Evolutionary conservation across 2,329 filamentous ascomycete genomes (phyloP), one percentile per base, ranked within the genome.

Genomic region (Botrytis porri): DNA sequence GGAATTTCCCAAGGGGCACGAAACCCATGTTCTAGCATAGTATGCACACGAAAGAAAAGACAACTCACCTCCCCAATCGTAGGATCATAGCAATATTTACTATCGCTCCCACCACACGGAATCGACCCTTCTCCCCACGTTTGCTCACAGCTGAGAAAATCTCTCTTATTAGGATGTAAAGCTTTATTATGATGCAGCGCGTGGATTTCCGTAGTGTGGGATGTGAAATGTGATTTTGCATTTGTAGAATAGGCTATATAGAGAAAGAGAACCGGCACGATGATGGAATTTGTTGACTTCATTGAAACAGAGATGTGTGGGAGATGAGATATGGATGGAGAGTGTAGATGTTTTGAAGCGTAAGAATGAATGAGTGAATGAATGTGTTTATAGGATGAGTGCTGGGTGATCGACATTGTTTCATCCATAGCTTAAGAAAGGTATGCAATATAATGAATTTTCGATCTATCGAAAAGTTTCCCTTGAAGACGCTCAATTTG

Each of bases 11-110:
- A 62, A 41, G 37, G 25, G 16, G 25, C 7, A 20, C 14, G 6
- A 16, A 14, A 16, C 14, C 4, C 22, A 25, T 16, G 12, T 9
- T 29, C 60, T 41, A 16, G 25, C 35, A 62, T 22, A 37, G 22
- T 37, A n/a, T 61, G 59, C 18, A 20, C 8, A 62, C 3, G 7
- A 65, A n/a, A 20, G 10, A 66, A 41, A 61, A 37, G 6, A 59
- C 22, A 60, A 63, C 63, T 16, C 65, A 76, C 75, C 48, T 78
- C 75, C 51, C 75, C 75, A 9, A 75, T 25, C 4, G 71, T 73
- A n/a, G 76, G 77, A 76, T 77, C 70, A 70, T 77, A 78, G 51
- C 75, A 77, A 59, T 64, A 77, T 54, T 51, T 43, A 59, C 74
- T 76, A 18, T 67, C 60, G 6, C 4, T 25, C 18, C 69, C 51